Percentiles rank a stretch among this genome's conserved stretches.
Conservation (phyloP, 768 basidiomycete species). For the Mycena rebaudengoi region DNA sequence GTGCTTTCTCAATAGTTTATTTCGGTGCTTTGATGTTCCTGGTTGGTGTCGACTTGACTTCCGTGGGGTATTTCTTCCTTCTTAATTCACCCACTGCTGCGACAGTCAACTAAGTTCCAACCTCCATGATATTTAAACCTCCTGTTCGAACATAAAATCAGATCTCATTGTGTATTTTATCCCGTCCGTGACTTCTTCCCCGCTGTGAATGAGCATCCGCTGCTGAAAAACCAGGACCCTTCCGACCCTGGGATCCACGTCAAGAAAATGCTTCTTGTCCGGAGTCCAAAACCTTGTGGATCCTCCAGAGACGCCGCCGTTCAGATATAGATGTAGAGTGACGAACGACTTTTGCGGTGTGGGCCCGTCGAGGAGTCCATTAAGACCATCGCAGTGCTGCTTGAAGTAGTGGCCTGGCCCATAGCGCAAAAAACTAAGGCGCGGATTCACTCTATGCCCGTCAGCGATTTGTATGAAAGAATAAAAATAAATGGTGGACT, state of each 20-base stretch:
- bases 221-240: constrained; percentile 54
- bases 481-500: background rate
- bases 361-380: constrained; percentile 43
- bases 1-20: too few species aligned
- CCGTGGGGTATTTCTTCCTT: background rate
- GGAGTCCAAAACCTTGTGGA: constrained; percentile 50
- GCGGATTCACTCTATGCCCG: constrained; percentile 46
- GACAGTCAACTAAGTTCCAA: too few species aligned
- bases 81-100: background rate
- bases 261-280: constrained; percentile 40
- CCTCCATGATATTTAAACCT: constrained; percentile 16
- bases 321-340: constrained; percentile 54
- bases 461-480: background rate
- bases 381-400: constrained; percentile 43
- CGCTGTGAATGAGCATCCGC: constrained; percentile 48
- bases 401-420: constrained; percentile 52
- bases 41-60: too few species aligned
- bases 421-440: constrained; percentile 54
- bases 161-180: constrained; percentile 50
- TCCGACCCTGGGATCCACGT: constrained; percentile 53
- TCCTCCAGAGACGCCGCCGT: constrained; percentile 40
- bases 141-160: constrained; percentile 51
- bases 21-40: too few species aligned
- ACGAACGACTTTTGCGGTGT: constrained; percentile 45
- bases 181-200: constrained; percentile 48